Evolutionary conservation across 2,329 filamentous ascomycete species (phyloP), one percentile per base, ranked within the genome.

Genomic region (Periconia sp.): DNA sequence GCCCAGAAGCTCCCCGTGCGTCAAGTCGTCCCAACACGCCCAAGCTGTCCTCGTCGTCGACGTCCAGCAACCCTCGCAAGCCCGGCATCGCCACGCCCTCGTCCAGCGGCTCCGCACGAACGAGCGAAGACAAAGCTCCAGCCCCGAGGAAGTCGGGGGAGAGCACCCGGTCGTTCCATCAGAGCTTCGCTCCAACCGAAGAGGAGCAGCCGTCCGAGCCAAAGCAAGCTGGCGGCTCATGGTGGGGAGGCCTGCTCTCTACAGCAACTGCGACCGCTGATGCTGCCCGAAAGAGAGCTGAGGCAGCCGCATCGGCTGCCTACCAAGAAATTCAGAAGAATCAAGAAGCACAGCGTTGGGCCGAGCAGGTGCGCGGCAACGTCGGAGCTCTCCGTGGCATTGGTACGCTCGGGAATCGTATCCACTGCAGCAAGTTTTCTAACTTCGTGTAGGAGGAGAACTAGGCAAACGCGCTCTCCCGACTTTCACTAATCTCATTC

Each of bases 241-340:
- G 83, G 87, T 46, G 89, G 89, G 89, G 89, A 52, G 62, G 60
- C 16, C 74, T 96, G 38, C 81, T 94, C 61, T 89, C 88, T 29
- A 92, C 89, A 0, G 91, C 91, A 28, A 84, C 76, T 43, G 87
- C 88, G 17, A 92, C 90, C 0, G 91, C 91, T 24, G 83, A 76
- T 53, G 86, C 88, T n/a, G 89, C 87, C 18, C 85, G 95, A 73
- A 95, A 95, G 77, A 89, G 92, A 69, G 92, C 94, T 33, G 92
- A 96, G 72, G 89, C 87, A 6, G n/a, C n/a, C n/a, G n/a, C n/a
- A n/a, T n/a, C n/a, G n/a, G n/a, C n/a, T n/a, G 87, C 92, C 1
- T 92, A 95, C 53, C 95, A 92, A 68, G 90, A 97, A 70, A 92
- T 99, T 34, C 89, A 96, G 69, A 87, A 94, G 66, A 96, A 95